These are phyloP conservation scores for Porosira glacialis DNA, from an alignment of 352 stramenopile species.

Conservation along the genomic window DNA sequence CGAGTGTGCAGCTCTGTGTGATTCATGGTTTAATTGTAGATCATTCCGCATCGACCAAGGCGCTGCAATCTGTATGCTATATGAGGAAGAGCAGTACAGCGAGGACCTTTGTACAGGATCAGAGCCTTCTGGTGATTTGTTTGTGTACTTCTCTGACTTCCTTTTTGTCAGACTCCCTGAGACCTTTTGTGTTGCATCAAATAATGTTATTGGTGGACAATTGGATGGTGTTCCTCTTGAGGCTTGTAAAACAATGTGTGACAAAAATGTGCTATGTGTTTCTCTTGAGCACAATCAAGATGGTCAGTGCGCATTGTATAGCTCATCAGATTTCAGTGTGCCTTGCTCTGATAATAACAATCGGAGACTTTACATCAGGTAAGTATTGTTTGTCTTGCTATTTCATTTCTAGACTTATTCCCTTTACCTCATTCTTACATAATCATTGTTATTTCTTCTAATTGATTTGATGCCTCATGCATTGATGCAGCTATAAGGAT, in stretches of 20 bases:
- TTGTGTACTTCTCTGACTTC: slow-evolving; percentile 13
- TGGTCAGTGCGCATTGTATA: slow-evolving; percentile 16
- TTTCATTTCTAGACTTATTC: neutral
- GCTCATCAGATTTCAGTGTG: slow-evolving; percentile 21
- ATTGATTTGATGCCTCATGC: too few relatives aligned
- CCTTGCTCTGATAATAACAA: slow-evolving; percentile 3
- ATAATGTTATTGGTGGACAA: slow-evolving; percentile 13
- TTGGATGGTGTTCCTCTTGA: slow-evolving; percentile 19
- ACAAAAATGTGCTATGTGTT: slow-evolving; percentile 16
- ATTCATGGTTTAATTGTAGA: slow-evolving; percentile 24
- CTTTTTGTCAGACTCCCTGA: slow-evolving; percentile 18
- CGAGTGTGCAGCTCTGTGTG: slow-evolving; percentile 22
- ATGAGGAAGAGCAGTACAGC: slow-evolving; percentile 12
- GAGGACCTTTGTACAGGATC: slow-evolving; percentile 2
- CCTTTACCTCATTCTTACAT: neutral
- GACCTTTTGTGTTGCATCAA: slow-evolving; percentile 27
- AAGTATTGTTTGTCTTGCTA: neutral
- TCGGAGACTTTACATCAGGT: slow-evolving; percentile 10
- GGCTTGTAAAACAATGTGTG: slow-evolving; percentile 24
- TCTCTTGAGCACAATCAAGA: slow-evolving; percentile 20
- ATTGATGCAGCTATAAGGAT: slow-evolving; percentile 19
- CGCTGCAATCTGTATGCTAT: slow-evolving; percentile 16
- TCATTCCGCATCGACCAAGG: slow-evolving; percentile 21
- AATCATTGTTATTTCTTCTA: neutral
- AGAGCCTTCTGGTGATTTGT: slow-evolving; percentile 6